Conservation (phyloP, 345 rosid species). For the Passiflora organensis region DNA sequence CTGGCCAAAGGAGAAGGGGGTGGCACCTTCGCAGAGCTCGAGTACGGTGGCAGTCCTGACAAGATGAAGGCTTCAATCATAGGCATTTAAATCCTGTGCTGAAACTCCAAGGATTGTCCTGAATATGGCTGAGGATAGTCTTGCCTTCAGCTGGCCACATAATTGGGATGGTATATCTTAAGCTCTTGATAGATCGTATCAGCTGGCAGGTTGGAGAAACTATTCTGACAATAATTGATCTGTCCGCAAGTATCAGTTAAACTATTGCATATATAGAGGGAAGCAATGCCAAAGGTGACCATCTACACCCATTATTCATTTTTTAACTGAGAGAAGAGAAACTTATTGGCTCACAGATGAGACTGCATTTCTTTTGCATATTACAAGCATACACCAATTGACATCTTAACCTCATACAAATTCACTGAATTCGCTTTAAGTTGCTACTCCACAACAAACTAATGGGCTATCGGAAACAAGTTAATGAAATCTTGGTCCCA, state of each 20-base stretch:
- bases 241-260: neutral
- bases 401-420: too few relatives aligned
- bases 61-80: constrained; percentile 58
- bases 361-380: neutral
- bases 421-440: neutral
- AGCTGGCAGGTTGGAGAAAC: neutral
- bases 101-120: neutral
- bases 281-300: neutral
- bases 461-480: too few relatives aligned
- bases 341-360: too few relatives aligned
- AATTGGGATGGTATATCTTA: constrained; percentile 2
- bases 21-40: constrained; percentile 77
- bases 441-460: too few relatives aligned
- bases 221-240: neutral
- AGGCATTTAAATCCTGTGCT: constrained; percentile 39
- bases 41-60: constrained; percentile 51
- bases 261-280: neutral
- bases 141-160: neutral
- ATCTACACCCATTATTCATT: neutral
- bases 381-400: too few relatives aligned
- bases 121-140: neutral
- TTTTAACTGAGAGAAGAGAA: too few relatives aligned
- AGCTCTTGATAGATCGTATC: neutral
- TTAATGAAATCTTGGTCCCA: too few relatives aligned
- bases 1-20: constrained; percentile 81